These are phyloP conservation scores for Pugionium dolabratum DNA, from an alignment of 345 rosid genomes.

Conservation along the genomic window DNA sequence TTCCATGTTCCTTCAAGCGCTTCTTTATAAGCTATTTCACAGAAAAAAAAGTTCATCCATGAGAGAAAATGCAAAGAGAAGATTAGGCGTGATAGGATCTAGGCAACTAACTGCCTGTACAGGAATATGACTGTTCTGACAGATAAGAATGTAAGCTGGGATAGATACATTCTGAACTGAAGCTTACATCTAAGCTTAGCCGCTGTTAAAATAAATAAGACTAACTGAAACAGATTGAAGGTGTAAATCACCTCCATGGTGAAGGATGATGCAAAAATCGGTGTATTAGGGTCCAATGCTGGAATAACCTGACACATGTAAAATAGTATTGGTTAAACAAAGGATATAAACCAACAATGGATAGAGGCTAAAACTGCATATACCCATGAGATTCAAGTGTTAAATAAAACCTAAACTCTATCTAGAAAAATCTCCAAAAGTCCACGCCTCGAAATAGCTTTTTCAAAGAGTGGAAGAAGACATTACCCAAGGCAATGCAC, in stretches of 20 bases:
- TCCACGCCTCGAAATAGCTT: background rate
- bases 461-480: constrained; percentile 46
- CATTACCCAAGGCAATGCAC: constrained; percentile 99
- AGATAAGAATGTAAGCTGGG: background rate
- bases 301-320: constrained; percentile 79
- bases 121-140: background rate
- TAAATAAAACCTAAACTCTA: constrained; percentile 10
- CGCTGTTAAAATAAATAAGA: background rate
- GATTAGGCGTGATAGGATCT: background rate
- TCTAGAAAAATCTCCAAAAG: background rate
- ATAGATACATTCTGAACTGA: constrained; percentile 10
- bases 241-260: constrained; percentile 83
- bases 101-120: constrained; percentile 5
- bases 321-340: constrained; percentile 9
- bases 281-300: constrained; percentile 78
- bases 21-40: constrained; percentile 79
- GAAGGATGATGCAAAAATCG: constrained; percentile 92
- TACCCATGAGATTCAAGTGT: background rate
- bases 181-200: constrained; percentile 5
- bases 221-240: constrained; percentile 1
- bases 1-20: constrained; percentile 92
- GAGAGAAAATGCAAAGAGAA: constrained; percentile 10
- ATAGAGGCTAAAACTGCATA: background rate
- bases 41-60: constrained; percentile 21
- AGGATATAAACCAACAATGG: background rate